Evolutionary conservation across 306 rosid species (phyloP), one percentile per base, ranked within the genome.

Genomic region (Lablab purpureus): DNA sequence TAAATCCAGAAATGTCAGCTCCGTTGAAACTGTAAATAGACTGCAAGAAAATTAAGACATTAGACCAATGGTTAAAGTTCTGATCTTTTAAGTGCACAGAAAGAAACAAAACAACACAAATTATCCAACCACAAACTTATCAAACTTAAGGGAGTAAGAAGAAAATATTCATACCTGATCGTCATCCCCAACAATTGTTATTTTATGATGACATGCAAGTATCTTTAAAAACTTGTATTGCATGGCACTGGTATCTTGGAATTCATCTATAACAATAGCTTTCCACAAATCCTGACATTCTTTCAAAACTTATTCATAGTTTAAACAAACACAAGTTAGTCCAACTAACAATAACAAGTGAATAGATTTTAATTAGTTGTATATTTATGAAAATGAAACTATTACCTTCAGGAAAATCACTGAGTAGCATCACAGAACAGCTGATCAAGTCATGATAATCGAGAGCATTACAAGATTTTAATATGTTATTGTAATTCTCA

Each of bases 1-100:
- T 84, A 85, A 95, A 92, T 81, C 99, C 99, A 74, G 97, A 90
- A 85, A 83, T 68, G 62, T 95, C 97, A 41, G 99, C 99, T 80
- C 99, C 99, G 10, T 95, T 95, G 89, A 95, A 95, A 85, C 99
- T 88, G 90, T 92, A 95, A 86, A 95, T 95, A 82, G 99, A 95
- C 99, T 95, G 86, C 72, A 76, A 72, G 45, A 70, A 63, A 71
- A 87, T 81, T 30, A 69, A 72, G 76, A 17, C 32, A 80, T 27
- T 59, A 47, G 67, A 74, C 59, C 49, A 89, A 72, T 50, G 30
- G 62, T 34, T 76, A 59, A 27, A 47, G 64, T 25, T 27, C 41
- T n/a, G 49, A 51, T 11, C 56, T 18, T 73, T 62, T 60, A 59
- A 74, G 23, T 55, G 14, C 50, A 47, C 21, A 43, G 56, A 54